Conservation (phyloP, 768 basidiomycete genomes). For the Lyophyllum semitale region DNA sequence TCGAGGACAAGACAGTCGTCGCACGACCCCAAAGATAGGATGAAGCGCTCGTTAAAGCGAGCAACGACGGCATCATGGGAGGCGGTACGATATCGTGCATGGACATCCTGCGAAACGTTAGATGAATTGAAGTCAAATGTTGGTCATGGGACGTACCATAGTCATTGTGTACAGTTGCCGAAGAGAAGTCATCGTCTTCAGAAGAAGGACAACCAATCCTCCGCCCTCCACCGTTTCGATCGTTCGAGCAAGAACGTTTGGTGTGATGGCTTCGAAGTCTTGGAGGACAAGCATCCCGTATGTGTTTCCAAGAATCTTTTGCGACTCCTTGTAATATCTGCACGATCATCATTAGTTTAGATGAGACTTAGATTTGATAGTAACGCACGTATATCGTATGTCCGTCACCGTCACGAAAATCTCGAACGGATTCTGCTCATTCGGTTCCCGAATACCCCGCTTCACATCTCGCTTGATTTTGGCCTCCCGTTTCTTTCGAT, state of each 20-base stretch:
- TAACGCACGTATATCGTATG: slow-evolving; percentile 89
- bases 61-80: slow-evolving; percentile 88
- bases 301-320: slow-evolving; percentile 76
- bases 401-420: slow-evolving; percentile 99
- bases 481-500: slow-evolving; percentile 95
- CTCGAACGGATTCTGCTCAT: slow-evolving; percentile 97
- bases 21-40: slow-evolving; percentile 93
- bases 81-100: slow-evolving; percentile 90
- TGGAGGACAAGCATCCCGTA: slow-evolving; percentile 97
- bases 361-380: background rate
- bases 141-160: slow-evolving; percentile 43
- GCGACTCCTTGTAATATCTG: slow-evolving; percentile 21
- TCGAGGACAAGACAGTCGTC: slow-evolving; percentile 92
- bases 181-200: slow-evolving; percentile 94
- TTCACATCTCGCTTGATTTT: slow-evolving; percentile 98
- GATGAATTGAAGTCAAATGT: background rate
- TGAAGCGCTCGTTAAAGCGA: slow-evolving; percentile 98
- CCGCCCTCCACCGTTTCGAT: slow-evolving; percentile 99
- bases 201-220: slow-evolving; percentile 80
- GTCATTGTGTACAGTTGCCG: slow-evolving; percentile 93
- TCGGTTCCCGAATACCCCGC: slow-evolving; percentile 88
- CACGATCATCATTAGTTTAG: background rate
- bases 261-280: slow-evolving; percentile 98
- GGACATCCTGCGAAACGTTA: slow-evolving; percentile 77
- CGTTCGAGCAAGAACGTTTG: slow-evolving; percentile 93